Conservation (phyloP, 1,284 basidiomycete genomes). For the Athelia sp. region DNA sequence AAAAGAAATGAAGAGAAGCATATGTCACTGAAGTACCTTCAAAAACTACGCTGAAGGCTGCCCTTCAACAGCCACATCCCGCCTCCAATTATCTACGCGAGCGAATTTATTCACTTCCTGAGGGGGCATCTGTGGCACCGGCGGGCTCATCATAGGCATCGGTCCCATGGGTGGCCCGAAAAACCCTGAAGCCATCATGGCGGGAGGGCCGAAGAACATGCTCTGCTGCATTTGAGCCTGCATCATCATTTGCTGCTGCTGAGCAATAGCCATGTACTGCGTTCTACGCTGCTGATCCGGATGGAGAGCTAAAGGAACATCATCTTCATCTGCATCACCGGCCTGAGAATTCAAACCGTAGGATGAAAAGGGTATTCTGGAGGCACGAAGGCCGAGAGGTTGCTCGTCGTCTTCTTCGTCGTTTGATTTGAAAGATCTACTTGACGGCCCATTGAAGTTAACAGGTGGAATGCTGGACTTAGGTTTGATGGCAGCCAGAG, state of each 20-base stretch:
- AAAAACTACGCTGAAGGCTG: constrained; percentile 21
- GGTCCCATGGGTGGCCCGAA: constrained; percentile 40
- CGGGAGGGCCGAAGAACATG: constrained; percentile 63
- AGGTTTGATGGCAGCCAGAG: constrained; percentile 57
- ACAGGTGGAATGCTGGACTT: constrained; percentile 41
- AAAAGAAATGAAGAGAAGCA: constrained; percentile 5
- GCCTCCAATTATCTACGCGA: constrained; percentile 74
- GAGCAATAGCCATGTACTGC: constrained; percentile 65
- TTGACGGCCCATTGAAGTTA: constrained; percentile 34
- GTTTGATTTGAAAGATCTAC: constrained; percentile 19
- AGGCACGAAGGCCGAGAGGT: constrained; percentile 62
- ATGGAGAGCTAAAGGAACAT: constrained; percentile 60
- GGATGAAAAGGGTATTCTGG: constrained; percentile 29
- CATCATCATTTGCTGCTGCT: constrained; percentile 67
- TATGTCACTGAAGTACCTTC: neutral
- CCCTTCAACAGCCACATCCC: constrained; percentile 66
- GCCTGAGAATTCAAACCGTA: constrained; percentile 6
- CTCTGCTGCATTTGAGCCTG: constrained; percentile 69
- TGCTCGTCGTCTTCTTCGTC: constrained; percentile 60
- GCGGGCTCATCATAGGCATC: constrained; percentile 51
- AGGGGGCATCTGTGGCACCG: constrained; percentile 37
- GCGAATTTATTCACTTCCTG: constrained; percentile 62
- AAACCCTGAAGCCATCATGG: constrained; percentile 63
- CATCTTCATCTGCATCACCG: constrained; percentile 28
- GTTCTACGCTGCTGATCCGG: constrained; percentile 72